These are phyloP conservation scores for Trichoderma guizhouense DNA, from an alignment of 2,329 filamentous ascomycete genomes.

Conservation along the genomic window DNA sequence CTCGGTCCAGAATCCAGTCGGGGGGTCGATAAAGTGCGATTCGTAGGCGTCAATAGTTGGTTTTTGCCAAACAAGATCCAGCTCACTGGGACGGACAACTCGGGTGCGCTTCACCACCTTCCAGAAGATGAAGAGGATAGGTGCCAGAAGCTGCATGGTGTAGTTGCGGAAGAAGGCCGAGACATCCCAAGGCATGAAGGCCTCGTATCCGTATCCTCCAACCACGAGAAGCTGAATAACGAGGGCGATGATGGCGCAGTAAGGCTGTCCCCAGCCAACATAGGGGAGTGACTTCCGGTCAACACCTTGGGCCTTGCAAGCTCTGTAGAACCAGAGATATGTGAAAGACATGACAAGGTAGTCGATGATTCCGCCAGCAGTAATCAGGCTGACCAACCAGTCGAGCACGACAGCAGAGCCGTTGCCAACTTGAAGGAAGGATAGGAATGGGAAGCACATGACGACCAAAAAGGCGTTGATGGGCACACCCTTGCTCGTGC, in stretches of 20 bases:
- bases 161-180: constrained; percentile 52
- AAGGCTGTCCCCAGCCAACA: constrained; percentile 57
- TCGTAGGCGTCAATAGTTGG: constrained; percentile 58
- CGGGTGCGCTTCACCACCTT: constrained; percentile 61
- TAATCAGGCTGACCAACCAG: constrained; percentile 56
- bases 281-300: constrained; percentile 56
- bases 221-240: constrained; percentile 42
- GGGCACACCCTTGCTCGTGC: constrained; percentile 58
- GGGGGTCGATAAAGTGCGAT: constrained; percentile 45
- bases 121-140: constrained; percentile 56
- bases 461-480: constrained; percentile 55
- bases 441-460: constrained; percentile 52
- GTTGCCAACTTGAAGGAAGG: constrained; percentile 50
- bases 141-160: constrained; percentile 53
- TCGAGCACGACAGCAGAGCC: constrained; percentile 48
- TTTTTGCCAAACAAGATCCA: constrained; percentile 59
- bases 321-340: constrained; percentile 48
- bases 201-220: constrained; percentile 54
- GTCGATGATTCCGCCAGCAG: constrained; percentile 58
- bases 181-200: constrained; percentile 48
- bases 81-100: constrained; percentile 50
- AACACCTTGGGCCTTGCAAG: constrained; percentile 50
- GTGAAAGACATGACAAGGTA: constrained; percentile 53
- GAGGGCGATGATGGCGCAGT: constrained; percentile 48
- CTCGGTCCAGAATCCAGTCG: constrained; percentile 55